Base-by-base conservation (phyloP, 78 protist genomes). In the Dictyostelium capitatum region DNA sequence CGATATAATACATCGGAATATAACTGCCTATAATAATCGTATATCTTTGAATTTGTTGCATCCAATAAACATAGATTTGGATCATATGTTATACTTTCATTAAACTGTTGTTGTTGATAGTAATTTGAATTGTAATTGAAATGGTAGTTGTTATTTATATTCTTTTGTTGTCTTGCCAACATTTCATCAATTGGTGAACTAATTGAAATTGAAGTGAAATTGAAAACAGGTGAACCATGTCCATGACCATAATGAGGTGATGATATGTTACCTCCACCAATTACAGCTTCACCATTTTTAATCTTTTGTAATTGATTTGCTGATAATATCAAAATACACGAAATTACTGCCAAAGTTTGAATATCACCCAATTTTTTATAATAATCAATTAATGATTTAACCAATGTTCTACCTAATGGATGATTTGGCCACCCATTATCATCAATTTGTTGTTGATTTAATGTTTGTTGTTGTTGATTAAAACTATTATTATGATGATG, bases 361-460 rank as follows among this genome's bases (percentile, higher is more conserved):
- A 87, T 25, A 72, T 93, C 96, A 20, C 87, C 69, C 56, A 85
- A 46, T 54, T 82, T 84, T 19, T 19, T 70, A 46, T 85, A 93
- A 46, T 93, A 79, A 12, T 53, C 54, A 23, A 93, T 67, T 46
- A 82, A 43, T 43, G 95, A 74, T 37, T 70, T 28, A 2, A 91
- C 80, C 8, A 91, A 79, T 17, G 79, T 28, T 72, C 95, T 62
- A 9, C 92, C 91, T 12, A 91, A 8, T 23, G 95, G 90, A 91
- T 91, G 89, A 4, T 65, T 57, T 6, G 90, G 53, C 95, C 95
- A 91, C 2, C 50, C 47, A n/a, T 87, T 74, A 20, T 87, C 93
- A 46, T 75, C 47, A 23, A 28, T n/a, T 37, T 79, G 81, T 23
- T 25, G 9, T 23, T 75, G 41, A 12, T 48, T 32, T 43, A 32